Conservation (phyloP, 108 stramenopile species). For the Nitzschia sp. region DNA sequence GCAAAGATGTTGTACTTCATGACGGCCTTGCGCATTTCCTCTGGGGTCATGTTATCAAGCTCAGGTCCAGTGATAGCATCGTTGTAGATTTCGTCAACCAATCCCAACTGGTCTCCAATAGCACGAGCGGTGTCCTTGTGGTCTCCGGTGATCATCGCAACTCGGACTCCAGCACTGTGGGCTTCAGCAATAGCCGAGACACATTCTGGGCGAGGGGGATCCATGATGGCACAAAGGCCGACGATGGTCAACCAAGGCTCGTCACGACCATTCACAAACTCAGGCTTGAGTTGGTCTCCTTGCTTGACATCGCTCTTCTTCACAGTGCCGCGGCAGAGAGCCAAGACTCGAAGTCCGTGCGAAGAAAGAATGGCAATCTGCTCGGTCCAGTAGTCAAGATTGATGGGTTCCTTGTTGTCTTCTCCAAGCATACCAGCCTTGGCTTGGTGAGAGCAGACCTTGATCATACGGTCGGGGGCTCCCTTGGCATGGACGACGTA, state of each 20-base stretch:
- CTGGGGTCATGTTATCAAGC: constrained; percentile 70
- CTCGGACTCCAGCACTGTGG: constrained; percentile 88
- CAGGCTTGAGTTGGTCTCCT: constrained; percentile 63
- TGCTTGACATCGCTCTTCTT: constrained; percentile 47
- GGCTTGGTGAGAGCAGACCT: constrained; percentile 65
- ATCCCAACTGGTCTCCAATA: constrained; percentile 58
- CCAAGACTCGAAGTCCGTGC: constrained; percentile 93
- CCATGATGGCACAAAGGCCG: constrained; percentile 92
- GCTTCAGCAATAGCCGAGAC: constrained; percentile 83
- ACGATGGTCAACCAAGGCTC: constrained; percentile 81
- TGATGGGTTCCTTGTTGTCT: constrained; percentile 49
- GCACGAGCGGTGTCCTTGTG: constrained; percentile 84
- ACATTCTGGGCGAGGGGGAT: constrained; percentile 93
- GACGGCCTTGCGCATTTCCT: constrained; percentile 59
- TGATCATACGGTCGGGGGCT: constrained; percentile 91
- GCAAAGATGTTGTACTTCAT: constrained; percentile 84
- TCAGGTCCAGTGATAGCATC: constrained; percentile 79
- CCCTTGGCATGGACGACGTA: constrained; percentile 90
- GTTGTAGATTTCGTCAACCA: constrained; percentile 64
- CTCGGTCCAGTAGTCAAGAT: constrained; percentile 71
- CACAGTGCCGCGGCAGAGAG: constrained; percentile 65
- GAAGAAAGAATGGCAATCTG: constrained; percentile 77
- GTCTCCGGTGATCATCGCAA: constrained; percentile 98
- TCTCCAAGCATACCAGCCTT: constrained; percentile 55
- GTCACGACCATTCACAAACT: constrained; percentile 60